Conservation (phyloP, 2,329 filamentous ascomycete species). For the Corynespora cassiicola region DNA sequence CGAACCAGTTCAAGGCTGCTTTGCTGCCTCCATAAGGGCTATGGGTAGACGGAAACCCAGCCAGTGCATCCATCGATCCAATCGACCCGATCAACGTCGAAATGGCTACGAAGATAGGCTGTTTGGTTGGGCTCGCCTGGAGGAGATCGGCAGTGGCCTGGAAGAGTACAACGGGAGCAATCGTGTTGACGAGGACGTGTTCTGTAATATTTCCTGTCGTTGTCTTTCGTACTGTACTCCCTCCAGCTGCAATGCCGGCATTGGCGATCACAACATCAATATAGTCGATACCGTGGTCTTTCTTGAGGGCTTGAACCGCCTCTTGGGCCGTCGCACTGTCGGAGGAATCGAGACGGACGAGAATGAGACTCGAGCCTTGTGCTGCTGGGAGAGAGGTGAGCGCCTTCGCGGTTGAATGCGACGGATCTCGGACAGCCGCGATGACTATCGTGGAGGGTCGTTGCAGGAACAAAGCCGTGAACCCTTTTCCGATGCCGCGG, state of each 20-base stretch:
- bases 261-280: constrained; percentile 61
- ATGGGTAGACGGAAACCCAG: background rate
- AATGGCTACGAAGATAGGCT: constrained; percentile 11
- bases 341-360: constrained; percentile 8
- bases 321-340: background rate
- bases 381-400: constrained; percentile 2
- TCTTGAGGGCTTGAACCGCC: constrained; percentile 26
- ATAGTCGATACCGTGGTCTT: constrained; percentile 42
- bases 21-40: constrained; percentile 11
- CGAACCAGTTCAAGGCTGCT: constrained; percentile 19
- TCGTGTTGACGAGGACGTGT: constrained; percentile 51
- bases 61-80: background rate
- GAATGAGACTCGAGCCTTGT: constrained; percentile 5
- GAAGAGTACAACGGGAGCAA: constrained; percentile 29
- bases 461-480: constrained; percentile 42
- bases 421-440: constrained; percentile 45
- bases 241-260: constrained; percentile 52
- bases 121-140: constrained; percentile 12
- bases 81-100: constrained; percentile 3
- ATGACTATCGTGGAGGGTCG: constrained; percentile 49
- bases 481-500: constrained; percentile 36
- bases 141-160: constrained; percentile 46
- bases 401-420: constrained; percentile 22
- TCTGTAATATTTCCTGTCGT: constrained; percentile 45
- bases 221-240: constrained; percentile 35